These are phyloP conservation scores for Lolium rigidum DNA, from an alignment of 176 grass and related monocot genomes.

Conservation along the genomic window DNA sequence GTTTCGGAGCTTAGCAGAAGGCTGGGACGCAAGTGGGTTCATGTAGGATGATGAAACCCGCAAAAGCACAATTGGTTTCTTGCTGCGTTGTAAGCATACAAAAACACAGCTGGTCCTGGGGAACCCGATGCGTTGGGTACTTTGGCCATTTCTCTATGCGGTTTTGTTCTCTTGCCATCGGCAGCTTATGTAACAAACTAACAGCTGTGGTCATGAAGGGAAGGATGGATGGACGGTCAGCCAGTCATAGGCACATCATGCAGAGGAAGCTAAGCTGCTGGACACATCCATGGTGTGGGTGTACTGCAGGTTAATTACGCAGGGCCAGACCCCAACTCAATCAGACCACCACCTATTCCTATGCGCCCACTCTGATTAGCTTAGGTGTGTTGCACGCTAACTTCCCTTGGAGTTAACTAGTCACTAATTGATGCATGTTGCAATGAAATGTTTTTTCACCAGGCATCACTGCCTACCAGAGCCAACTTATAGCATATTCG, in stretches of 20 bases:
- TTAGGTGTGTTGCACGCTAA: neutral
- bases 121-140: slow-evolving; percentile 2
- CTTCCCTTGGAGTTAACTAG: neutral
- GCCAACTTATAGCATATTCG: too few species aligned
- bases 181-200: slow-evolving; percentile 3
- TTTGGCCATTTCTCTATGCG: neutral
- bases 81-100: neutral
- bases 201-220: neutral
- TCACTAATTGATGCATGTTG: neutral
- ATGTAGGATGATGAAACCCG: neutral
- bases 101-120: neutral
- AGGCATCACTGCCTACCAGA: neutral
- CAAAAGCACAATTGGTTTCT: neutral
- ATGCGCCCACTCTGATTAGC: neutral
- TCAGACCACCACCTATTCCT: too few species aligned
- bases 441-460: neutral
- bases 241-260: neutral
- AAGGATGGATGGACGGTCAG: neutral
- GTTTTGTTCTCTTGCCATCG: neutral
- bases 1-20: neutral
- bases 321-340: neutral
- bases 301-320: neutral
- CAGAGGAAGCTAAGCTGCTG: neutral
- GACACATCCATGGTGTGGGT: neutral
- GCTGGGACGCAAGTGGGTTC: neutral